Base-by-base conservation (phyloP, 176 grass and related monocot genomes). In the Raddia guianensis region DNA sequence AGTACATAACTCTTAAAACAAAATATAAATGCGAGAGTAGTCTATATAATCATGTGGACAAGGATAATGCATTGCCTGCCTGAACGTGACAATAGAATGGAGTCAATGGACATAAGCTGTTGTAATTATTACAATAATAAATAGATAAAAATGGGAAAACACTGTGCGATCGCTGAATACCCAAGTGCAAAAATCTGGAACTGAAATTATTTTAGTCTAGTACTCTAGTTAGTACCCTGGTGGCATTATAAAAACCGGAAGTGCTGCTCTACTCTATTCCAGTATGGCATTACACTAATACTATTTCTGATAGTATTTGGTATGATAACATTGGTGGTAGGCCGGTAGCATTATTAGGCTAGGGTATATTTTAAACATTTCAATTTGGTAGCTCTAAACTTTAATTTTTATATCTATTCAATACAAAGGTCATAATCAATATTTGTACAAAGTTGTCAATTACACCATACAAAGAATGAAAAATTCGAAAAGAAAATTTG, bases 91-190 rank as follows among this genome's bases (percentile, higher is more conserved):
- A 14, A 33, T 63, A 64, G 8, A 64, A 50, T 11, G 27, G 27
- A 27, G 27, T 27, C 27, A 27, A 27, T 27, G 20, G 5, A 14
- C 32, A 34, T 35, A 77, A 19, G 16, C 3, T 45, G 16, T 79
- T 16, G 12, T 12, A 34, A 1, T 2, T 77, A 55, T 47, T 63
- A 35, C 1, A 18, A 45, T 12, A 62, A 64, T 78, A 79, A 78
- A 66, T 66, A 6, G 8, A 34, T 66, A 5, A 53, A 9, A 20
- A 64, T 79, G 62, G 60, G 76, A 21, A 78, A 66, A 65, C 6
- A 78, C 11, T 9, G 27, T 65, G 15, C 15, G 13, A n/a, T 33
- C 33, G 12, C 12, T 0, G 14, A 62, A 5, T 0, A 3, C 9
- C 12, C 0, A 15, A 61, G 1, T 1, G 5, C 21, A n/a, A 48